These are phyloP conservation scores for Periconia sp. DNA, from an alignment of 2,329 filamentous ascomycete genomes.

Conservation along the genomic window DNA sequence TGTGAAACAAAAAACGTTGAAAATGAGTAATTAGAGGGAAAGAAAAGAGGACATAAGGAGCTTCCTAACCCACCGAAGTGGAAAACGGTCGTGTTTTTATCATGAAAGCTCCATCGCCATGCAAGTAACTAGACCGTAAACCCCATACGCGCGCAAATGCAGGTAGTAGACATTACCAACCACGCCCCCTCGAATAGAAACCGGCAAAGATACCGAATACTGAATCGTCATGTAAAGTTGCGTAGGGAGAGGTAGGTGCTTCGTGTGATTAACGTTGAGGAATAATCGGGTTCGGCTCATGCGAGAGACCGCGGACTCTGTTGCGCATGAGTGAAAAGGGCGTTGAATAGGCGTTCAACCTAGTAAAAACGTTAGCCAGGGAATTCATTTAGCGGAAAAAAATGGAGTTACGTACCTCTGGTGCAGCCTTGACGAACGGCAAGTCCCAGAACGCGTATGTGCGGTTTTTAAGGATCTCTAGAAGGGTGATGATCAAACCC, in stretches of 20 bases:
- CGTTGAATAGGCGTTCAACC: slow-evolving; percentile 51
- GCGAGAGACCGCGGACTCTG: slow-evolving; percentile 47
- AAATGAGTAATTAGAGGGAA: neutral
- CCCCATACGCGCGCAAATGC: slow-evolving; percentile 37
- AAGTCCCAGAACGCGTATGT: slow-evolving; percentile 91
- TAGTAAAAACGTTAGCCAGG: slow-evolving; percentile 24
- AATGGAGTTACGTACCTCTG: slow-evolving; percentile 60
- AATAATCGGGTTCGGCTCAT: slow-evolving; percentile 11
- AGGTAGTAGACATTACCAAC: slow-evolving; percentile 30
- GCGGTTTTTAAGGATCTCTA: slow-evolving; percentile 89
- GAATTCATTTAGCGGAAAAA: slow-evolving; percentile 6
- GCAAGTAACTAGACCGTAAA: slow-evolving; percentile 20
- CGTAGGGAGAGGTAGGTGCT: slow-evolving; percentile 1
- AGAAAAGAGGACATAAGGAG: neutral
- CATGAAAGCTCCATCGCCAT: slow-evolving; percentile 1
- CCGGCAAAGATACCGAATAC: slow-evolving; percentile 1
- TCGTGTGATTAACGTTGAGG: neutral
- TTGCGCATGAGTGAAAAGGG: slow-evolving; percentile 50
- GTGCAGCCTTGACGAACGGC: slow-evolving; percentile 85
- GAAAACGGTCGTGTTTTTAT: neutral
- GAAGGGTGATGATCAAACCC: slow-evolving; percentile 85
- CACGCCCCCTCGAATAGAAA: neutral
- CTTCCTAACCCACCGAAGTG: neutral
- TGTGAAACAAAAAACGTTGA: neutral
- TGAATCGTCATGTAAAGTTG: slow-evolving; percentile 1